Base-by-base conservation (phyloP, 2,329 filamentous ascomycete species). In the Aspergillus candidus region DNA sequence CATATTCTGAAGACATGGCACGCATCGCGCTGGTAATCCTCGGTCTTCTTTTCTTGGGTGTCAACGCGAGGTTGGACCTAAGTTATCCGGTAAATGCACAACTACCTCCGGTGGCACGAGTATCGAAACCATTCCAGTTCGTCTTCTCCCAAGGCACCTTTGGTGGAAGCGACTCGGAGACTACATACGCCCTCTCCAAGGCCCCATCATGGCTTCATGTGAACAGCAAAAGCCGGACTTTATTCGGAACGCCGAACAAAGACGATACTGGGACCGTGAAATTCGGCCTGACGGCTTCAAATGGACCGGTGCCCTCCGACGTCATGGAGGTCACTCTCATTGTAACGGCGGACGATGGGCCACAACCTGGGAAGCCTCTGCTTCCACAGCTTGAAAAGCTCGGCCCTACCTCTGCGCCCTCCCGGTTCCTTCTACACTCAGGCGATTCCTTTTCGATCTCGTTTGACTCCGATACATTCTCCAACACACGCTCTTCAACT, bases 21-120 rank as follows among this genome's bases (percentile, higher is more conserved):
- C 50, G 52, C 43, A 44, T 58, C 46, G 43, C 60, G 35, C 41
- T 57, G 45, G 46, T 59, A 32, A 29, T 59, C 37, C 45, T 66
- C 43, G 47, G 52, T 14, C 47, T 65, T 14, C 39, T 61, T 31
- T 48, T 53, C 22, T 5, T 27, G 53, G 52, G 55, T 46, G 57
- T 61, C 15, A 51, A 55, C 47, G 70, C 68, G 37, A 58, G 57
- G 46, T 63, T 68, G 51, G 58, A 52, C 45, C 59, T 72, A 38
- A 72, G 72, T 37, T 91, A 90, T 55, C 88, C 88, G 1, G 75
- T 94, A 64, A 94, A 93, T 66, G 82, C 86, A 2, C 89, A 95
- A 64, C 76, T 94, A 1, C 88, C 88, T 29, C 83, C 84, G 3
- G 83, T 90, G 41, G 88, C 87, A 14, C 78, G 85, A 52, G 72